Percentiles rank a stretch among this genome's conserved stretches.
Evolutionary conservation across 331 rosid species (phyloP).

Genomic region (Cydonia oblonga): DNA sequence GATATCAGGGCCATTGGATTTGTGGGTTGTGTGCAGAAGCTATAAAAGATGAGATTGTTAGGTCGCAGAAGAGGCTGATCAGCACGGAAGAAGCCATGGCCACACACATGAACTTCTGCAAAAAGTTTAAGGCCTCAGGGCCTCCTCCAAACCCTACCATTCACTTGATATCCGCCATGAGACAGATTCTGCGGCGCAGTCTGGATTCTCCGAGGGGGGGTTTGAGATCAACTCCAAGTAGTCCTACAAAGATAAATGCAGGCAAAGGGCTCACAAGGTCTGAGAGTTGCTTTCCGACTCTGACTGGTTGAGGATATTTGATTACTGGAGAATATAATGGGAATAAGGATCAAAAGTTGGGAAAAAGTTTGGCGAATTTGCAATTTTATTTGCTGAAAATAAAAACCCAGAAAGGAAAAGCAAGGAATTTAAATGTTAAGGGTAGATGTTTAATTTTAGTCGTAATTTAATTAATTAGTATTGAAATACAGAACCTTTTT

Average conservation of each 20-base stretch:
- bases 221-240: slow-evolving; percentile 49
- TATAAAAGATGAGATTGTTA: slow-evolving; percentile 65
- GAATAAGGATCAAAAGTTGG: not conserved
- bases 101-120: slow-evolving; percentile 69
- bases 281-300: slow-evolving; percentile 57
- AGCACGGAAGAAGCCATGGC: slow-evolving; percentile 85
- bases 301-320: slow-evolving; percentile 35
- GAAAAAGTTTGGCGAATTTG: not conserved
- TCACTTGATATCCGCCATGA: slow-evolving; percentile 80
- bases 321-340: not conserved
- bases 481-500: not conserved
- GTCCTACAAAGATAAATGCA: slow-evolving; percentile 38
- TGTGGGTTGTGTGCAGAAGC: slow-evolving; percentile 92
- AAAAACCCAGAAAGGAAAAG: slow-evolving; percentile 3
- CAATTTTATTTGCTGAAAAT: slow-evolving; percentile 5
- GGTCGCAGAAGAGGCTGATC: slow-evolving; percentile 62
- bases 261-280: slow-evolving; percentile 46
- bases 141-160: slow-evolving; percentile 70
- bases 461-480: not conserved
- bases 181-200: slow-evolving; percentile 70
- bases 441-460: slow-evolving; percentile 3
- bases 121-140: slow-evolving; percentile 47
- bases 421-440: not conserved
- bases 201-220: slow-evolving; percentile 66
- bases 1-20: slow-evolving; percentile 69